Evolutionary conservation across 202 grass and related monocot species (phyloP), one percentile per base, ranked within the genome.

Genomic region (Brachypodium distachyon): DNA sequence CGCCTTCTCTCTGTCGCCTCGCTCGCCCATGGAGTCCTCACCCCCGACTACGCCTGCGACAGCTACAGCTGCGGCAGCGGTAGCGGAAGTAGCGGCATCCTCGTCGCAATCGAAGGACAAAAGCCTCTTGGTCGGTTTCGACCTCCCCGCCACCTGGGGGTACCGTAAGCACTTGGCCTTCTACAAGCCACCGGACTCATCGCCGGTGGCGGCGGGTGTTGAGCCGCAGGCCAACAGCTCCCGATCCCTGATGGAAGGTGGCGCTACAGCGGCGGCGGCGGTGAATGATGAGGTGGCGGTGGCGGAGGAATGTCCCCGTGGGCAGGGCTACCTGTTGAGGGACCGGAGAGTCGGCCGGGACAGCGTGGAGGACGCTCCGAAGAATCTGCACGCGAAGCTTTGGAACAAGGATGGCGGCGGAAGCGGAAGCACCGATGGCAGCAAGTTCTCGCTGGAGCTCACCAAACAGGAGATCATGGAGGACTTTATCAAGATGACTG

Each of bases 401-500:
- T 29, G 65, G 55, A 57, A 29, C 65, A 36, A 47, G 26, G 48
- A 81, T n/a, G 61, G 11, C 25, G 68, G 2, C 53, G 70, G 42
- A 41, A 74, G 23, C 55, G 58, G 18, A 32, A 64, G 36, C n/a
- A n/a, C n/a, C n/a, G n/a, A n/a, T n/a, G n/a, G n/a, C 70, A 64
- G 73, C 58, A 73, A 69, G 29, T 75, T 90, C 50, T 61, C 78
- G 40, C 43, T 78, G 32, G 1, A 80, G 42, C 85, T 93, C 16
- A 57, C 82, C 23, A 62, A 36, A 14, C 75, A 85, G 74, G 87
- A 93, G 70, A 85, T 93, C 80, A 87, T 83, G 7, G 70, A 33
- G 5, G 91, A 93, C 83, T 90, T 93, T 83, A 0, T 86, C 42
- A 56, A 77, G 81, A 93, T 90, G 58, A 88, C 88, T 76, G 87